Percentiles rank a stretch among this genome's conserved stretches.
These are phyloP conservation scores for Amanita subjunquillea DNA, from an alignment of 768 basidiomycete genomes.

Conservation along the genomic window DNA sequence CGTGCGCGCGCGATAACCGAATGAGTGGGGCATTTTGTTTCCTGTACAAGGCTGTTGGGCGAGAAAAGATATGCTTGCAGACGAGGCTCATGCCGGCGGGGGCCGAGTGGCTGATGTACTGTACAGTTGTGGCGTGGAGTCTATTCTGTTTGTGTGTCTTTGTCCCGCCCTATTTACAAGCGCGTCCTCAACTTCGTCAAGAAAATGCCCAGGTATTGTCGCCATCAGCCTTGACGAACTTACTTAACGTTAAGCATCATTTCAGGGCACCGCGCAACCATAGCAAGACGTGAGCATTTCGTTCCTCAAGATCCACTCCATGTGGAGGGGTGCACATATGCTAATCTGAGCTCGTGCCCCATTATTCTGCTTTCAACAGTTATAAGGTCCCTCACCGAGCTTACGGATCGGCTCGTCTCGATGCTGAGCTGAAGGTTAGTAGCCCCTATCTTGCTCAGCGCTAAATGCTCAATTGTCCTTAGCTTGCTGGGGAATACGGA, in stretches of 20 bases:
- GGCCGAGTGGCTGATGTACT: conserved; percentile 61
- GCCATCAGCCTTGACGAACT: conserved; percentile 4
- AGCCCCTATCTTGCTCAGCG: not conserved
- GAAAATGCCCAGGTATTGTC: conserved; percentile 76
- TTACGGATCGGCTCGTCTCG: conserved; percentile 96
- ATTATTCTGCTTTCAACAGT: conserved; percentile 44
- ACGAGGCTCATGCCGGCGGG: conserved; percentile 42
- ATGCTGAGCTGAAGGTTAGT: conserved; percentile 94
- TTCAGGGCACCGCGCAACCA: conserved; percentile 84
- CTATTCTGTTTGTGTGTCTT: conserved; percentile 29
- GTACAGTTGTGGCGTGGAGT: conserved; percentile 47
- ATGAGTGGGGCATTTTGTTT: conserved; percentile 97
- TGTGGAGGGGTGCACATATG: conserved; percentile 52
- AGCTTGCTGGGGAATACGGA: conserved; percentile 99
- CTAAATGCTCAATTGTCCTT: not conserved
- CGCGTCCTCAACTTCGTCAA: conserved; percentile 31
- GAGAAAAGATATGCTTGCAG: conserved; percentile 13
- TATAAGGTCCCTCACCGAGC: conserved; percentile 99
- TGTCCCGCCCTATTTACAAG: conserved; percentile 20
- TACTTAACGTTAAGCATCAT: conserved; percentile 19
- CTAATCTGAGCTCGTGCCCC: conserved; percentile 61
- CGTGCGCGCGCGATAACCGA: conserved; percentile 99
- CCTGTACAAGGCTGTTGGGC: conserved; percentile 5
- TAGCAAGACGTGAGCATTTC: conserved; percentile 82
- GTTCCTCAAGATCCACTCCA: conserved; percentile 53